Conservation (phyloP, 805 yeast genomes). For the Saturnispora bothae region DNA sequence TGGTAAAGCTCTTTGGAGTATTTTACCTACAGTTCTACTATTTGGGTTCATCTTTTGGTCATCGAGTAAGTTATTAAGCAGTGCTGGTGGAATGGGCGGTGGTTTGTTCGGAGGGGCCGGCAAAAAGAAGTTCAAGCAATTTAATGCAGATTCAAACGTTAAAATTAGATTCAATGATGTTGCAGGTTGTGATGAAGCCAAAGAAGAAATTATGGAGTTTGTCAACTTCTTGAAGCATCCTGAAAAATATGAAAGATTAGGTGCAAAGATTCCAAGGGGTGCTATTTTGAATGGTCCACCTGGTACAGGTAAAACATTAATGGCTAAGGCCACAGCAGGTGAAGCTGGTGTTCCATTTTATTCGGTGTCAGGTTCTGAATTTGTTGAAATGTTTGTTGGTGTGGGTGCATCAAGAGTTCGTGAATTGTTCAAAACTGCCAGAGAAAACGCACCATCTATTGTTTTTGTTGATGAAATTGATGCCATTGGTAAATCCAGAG, state of each 20-base stretch:
- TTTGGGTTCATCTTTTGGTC: conserved; percentile 72
- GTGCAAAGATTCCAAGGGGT: conserved; percentile 93
- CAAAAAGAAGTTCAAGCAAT: conserved; percentile 70
- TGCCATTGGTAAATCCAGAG: conserved; percentile 85
- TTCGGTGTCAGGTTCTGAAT: conserved; percentile 88
- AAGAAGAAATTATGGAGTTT: conserved; percentile 92
- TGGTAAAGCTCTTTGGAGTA: conserved; percentile 52
- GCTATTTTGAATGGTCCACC: conserved; percentile 93
- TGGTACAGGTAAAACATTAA: conserved; percentile 90
- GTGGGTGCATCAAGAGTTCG: conserved; percentile 94
- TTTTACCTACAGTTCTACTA: conserved; percentile 71
- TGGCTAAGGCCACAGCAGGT: conserved; percentile 94
- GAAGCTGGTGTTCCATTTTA: conserved; percentile 92
- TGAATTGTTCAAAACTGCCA: conserved; percentile 81
- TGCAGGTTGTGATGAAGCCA: conserved; percentile 92
- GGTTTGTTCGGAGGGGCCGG: conserved; percentile 56
- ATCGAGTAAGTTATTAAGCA: conserved; percentile 43
- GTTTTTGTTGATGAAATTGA: conserved; percentile 92
- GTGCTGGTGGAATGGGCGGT: conserved; percentile 47
- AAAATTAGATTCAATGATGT: conserved; percentile 79
- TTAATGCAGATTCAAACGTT: conserved; percentile 75
- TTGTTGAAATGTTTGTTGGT: conserved; percentile 96
- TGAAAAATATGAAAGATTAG: conserved; percentile 69
- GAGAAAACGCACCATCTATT: conserved; percentile 83
- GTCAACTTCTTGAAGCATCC: conserved; percentile 84